phyloP scores from a whole-genome alignment of 306 rosid species.

The Rosa multiflora region DNA sequence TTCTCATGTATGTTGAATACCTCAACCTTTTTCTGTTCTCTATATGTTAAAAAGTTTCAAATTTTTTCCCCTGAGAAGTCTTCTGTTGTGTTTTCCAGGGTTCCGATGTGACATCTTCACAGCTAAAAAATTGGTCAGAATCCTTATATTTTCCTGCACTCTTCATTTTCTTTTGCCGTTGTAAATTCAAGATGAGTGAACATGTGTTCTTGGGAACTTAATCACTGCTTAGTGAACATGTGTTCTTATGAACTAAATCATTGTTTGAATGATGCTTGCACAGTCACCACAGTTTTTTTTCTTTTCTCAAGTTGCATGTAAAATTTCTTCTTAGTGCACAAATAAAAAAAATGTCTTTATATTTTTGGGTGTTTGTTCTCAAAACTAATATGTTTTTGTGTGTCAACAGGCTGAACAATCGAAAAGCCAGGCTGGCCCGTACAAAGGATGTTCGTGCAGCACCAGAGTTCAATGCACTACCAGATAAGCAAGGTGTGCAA shows the following conservation, averaged over 20 bases:
- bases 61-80: constrained; percentile 29
- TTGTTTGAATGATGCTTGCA: not conserved
- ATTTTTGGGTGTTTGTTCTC: not conserved
- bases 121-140: constrained; percentile 90
- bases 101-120: constrained; percentile 79
- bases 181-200: not conserved
- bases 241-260: not conserved
- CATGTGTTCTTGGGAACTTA: not conserved
- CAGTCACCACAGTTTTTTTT: not conserved
- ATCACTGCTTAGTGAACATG: not conserved
- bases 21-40: constrained; percentile 14
- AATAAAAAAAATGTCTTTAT: not conserved
- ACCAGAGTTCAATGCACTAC: constrained; percentile 38
- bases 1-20: constrained; percentile 53
- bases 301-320: not conserved
- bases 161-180: not conserved
- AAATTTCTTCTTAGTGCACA: not conserved
- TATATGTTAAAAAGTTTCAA: not conserved
- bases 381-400: not conserved
- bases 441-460: constrained; percentile 58
- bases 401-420: constrained; percentile 79
- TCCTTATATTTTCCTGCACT: constrained; percentile 7
- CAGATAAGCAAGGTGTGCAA: constrained; percentile 53
- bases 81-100: constrained; percentile 63
- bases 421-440: constrained; percentile 92